These are phyloP conservation scores for Arthrobotrys conoides DNA, from an alignment of 2,329 filamentous ascomycete genomes.

Conservation along the genomic window DNA sequence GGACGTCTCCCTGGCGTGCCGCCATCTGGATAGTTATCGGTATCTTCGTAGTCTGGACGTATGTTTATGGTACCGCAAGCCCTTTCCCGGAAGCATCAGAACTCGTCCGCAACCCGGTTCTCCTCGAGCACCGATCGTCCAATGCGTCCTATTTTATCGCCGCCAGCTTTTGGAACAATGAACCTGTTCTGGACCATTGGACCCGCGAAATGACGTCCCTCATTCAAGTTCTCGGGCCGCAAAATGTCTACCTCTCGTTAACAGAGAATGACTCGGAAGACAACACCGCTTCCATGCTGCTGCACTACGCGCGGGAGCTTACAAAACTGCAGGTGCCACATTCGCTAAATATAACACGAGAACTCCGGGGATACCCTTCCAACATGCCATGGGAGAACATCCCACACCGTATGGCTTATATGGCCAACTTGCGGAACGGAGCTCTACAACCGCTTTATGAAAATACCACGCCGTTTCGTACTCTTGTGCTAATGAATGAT, in stretches of 20 bases:
- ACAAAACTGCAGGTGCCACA: slow-evolving; percentile 38
- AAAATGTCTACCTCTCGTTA: slow-evolving; percentile 55
- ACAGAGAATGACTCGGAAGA: slow-evolving; percentile 59
- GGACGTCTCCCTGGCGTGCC: neutral
- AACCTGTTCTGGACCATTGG: slow-evolving; percentile 45
- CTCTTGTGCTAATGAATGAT: slow-evolving; percentile 50
- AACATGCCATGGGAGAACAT: slow-evolving; percentile 53
- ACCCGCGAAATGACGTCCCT: slow-evolving; percentile 41
- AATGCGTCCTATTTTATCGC: slow-evolving; percentile 57
- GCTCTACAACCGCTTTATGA: slow-evolving; percentile 53
- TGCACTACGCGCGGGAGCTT: slow-evolving; percentile 45
- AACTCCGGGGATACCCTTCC: slow-evolving; percentile 46
- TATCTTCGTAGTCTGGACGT: slow-evolving; percentile 38
- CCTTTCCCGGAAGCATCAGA: slow-evolving; percentile 34
- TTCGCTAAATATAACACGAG: slow-evolving; percentile 45
- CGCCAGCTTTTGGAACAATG: slow-evolving; percentile 58
- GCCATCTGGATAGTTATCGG: slow-evolving; percentile 26
- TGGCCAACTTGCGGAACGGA: slow-evolving; percentile 51
- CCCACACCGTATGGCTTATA: slow-evolving; percentile 52
- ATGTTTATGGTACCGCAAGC: slow-evolving; percentile 28
- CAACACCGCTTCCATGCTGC: slow-evolving; percentile 49
- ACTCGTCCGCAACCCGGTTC: slow-evolving; percentile 22
- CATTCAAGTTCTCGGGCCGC: slow-evolving; percentile 34
- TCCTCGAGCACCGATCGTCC: slow-evolving; percentile 27
- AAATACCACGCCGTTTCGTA: slow-evolving; percentile 30